A percentile compares a stretch with the other conserved stretches of the same genome.
phyloP scores from a whole-genome alignment of 2,329 filamentous ascomycete species.

The Aspergillus sp. region DNA sequence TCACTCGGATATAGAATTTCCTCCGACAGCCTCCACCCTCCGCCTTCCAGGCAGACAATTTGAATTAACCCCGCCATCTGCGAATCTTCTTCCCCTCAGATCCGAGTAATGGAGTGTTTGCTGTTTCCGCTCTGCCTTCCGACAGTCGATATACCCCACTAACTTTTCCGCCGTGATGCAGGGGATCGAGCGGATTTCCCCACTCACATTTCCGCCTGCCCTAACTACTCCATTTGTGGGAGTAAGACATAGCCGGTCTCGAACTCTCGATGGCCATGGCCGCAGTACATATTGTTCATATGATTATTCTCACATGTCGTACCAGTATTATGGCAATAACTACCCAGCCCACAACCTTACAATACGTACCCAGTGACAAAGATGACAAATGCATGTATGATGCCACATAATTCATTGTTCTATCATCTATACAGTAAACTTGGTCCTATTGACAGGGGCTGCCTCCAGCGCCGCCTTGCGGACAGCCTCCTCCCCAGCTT shows the following conservation, averaged over 20 bases:
- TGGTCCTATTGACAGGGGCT: conserved; percentile 16
- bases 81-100: too few species aligned
- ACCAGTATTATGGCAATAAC: too few species aligned
- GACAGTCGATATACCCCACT: background rate
- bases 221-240: background rate
- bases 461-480: conserved; percentile 16
- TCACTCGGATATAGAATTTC: background rate
- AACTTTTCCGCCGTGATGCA: background rate
- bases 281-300: too few species aligned
- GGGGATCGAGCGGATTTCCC: background rate
- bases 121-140: background rate
- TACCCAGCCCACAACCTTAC: too few species aligned
- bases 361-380: too few species aligned
- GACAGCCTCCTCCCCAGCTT: conserved; percentile 24
- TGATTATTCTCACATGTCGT: too few species aligned
- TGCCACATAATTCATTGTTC: background rate
- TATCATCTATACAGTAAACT: conserved; percentile 19
- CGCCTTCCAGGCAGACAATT: background rate
- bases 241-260: background rate
- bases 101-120: background rate
- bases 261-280: too few species aligned
- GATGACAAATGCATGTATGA: too few species aligned
- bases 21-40: background rate
- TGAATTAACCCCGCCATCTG: background rate
- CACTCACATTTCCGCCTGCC: background rate